These are phyloP conservation scores for Floccularia luteovirens DNA, from an alignment of 768 basidiomycete species.

Conservation along the genomic window DNA sequence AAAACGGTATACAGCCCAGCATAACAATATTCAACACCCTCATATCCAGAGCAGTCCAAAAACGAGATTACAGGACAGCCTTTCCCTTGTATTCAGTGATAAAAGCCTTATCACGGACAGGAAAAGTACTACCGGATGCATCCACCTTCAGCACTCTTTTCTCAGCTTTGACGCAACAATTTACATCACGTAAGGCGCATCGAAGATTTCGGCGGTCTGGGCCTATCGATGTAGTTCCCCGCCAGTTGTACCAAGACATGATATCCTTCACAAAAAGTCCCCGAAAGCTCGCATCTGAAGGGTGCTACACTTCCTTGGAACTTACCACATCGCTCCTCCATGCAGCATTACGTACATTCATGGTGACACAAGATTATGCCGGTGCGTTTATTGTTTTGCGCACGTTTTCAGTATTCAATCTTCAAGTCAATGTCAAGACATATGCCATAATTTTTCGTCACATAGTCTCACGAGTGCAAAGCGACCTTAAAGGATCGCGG, in stretches of 20 bases:
- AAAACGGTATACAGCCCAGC: slow-evolving; percentile 27
- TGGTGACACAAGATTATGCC: slow-evolving; percentile 36
- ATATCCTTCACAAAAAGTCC: slow-evolving; percentile 10
- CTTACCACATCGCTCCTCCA: slow-evolving; percentile 28
- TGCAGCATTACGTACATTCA: slow-evolving; percentile 34
- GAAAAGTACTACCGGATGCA: slow-evolving; percentile 27
- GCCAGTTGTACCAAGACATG: slow-evolving; percentile 39
- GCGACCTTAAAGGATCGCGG: slow-evolving; percentile 11
- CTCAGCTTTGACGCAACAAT: slow-evolving; percentile 5
- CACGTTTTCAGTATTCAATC: slow-evolving; percentile 17
- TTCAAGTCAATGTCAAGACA: slow-evolving; percentile 23
- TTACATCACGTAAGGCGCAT: background rate
- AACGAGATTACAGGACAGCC: slow-evolving; percentile 21
- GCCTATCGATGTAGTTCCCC: slow-evolving; percentile 19
- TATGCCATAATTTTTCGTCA: slow-evolving; percentile 32
- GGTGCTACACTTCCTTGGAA: slow-evolving; percentile 15
- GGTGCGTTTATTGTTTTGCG: slow-evolving; percentile 34
- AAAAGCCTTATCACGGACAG: slow-evolving; percentile 18
- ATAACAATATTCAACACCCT: slow-evolving; percentile 40
- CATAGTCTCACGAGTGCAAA: slow-evolving; percentile 20
- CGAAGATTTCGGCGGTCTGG: slow-evolving; percentile 13
- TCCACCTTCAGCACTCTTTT: slow-evolving; percentile 39
- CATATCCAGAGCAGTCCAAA: slow-evolving; percentile 29
- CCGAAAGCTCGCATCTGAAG: background rate
- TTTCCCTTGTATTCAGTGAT: slow-evolving; percentile 37